Conservation (phyloP, 352 stramenopile genomes). For the Pythium coloratum region DNA sequence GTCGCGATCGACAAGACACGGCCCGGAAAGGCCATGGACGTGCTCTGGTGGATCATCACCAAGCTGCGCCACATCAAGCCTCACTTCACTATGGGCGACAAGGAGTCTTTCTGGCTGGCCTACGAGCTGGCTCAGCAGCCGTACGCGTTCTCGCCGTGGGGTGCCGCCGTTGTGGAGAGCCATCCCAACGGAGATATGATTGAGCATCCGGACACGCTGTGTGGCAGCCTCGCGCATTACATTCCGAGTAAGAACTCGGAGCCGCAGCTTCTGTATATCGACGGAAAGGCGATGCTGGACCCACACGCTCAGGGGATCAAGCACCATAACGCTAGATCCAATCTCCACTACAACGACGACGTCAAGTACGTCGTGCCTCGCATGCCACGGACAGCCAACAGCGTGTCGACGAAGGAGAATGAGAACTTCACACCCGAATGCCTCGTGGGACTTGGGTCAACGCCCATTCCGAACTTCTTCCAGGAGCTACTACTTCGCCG, state of each 20-base stretch:
- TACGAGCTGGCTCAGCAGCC: constrained; percentile 46
- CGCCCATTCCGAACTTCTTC: constrained; percentile 39
- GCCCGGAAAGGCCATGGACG: constrained; percentile 33
- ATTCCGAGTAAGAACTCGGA: constrained; percentile 27
- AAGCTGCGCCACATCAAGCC: constrained; percentile 43
- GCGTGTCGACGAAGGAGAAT: neutral
- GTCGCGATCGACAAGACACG: constrained; percentile 50
- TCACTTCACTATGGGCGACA: constrained; percentile 54
- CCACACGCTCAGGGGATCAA: constrained; percentile 34
- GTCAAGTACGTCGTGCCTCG: constrained; percentile 53
- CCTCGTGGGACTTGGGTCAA: constrained; percentile 46
- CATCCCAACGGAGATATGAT: constrained; percentile 52
- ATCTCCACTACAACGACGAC: constrained; percentile 49
- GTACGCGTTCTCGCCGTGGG: constrained; percentile 74
- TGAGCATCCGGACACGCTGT: constrained; percentile 56
- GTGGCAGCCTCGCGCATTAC: constrained; percentile 69
- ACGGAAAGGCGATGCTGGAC: constrained; percentile 54
- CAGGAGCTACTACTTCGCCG: constrained; percentile 35
- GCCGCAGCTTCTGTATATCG: constrained; percentile 52
- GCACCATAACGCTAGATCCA: constrained; percentile 7
- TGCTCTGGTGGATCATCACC: constrained; percentile 57
- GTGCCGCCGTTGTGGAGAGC: constrained; percentile 49
- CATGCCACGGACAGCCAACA: constrained; percentile 25
- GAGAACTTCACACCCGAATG: constrained; percentile 28
- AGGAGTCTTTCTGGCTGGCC: constrained; percentile 70